Conservation (phyloP, 257 asterid genomes). For the Solanum ossicruentum region DNA sequence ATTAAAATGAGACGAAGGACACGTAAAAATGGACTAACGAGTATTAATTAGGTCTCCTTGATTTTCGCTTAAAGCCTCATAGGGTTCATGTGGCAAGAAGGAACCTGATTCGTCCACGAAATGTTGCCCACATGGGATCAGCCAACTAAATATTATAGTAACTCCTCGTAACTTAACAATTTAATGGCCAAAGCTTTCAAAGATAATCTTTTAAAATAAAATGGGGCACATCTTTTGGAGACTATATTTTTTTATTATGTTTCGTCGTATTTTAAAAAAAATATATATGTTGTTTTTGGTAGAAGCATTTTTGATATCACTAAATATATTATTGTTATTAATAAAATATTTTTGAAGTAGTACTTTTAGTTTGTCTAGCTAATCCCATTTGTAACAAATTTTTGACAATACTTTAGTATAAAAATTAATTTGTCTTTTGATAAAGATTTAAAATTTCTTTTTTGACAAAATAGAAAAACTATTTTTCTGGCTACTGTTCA, state of each 20-base stretch:
- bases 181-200: neutral
- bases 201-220: neutral
- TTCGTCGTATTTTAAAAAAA: too few relatives aligned
- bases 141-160: neutral
- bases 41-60: neutral
- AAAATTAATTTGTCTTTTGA: neutral
- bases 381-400: neutral
- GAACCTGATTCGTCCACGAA: conserved; percentile 7
- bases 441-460: neutral
- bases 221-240: neutral
- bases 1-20: neutral
- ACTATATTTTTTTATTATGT: neutral
- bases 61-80: neutral
- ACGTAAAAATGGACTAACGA: too few relatives aligned
- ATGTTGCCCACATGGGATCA: conserved; percentile 6
- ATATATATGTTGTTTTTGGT: too few relatives aligned
- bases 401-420: neutral
- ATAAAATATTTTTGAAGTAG: too few relatives aligned
- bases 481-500: neutral
- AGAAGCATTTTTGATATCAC: neutral
- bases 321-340: too few relatives aligned
- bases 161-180: neutral
- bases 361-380: neutral
- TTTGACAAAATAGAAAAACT: neutral
- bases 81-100: neutral